A percentile compares a stretch with the other conserved stretches of the same genome.
These are phyloP conservation scores for Phialophora verrucosa DNA, from an alignment of 2,329 filamentous ascomycete genomes.

Conservation along the genomic window DNA sequence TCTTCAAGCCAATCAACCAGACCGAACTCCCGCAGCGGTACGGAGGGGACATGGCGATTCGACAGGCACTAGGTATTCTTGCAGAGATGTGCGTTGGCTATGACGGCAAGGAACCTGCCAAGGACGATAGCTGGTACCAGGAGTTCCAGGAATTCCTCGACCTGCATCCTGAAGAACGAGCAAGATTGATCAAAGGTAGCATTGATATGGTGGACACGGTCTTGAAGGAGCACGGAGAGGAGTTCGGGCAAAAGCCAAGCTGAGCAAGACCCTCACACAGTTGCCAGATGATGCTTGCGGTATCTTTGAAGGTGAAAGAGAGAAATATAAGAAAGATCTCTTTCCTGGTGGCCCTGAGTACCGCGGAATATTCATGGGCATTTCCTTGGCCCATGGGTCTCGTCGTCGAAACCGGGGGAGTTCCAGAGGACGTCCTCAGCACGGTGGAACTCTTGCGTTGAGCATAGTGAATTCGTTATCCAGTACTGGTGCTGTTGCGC, in stretches of 20 bases:
- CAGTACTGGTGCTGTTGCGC: background rate
- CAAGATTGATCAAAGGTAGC: slow-evolving; percentile 36
- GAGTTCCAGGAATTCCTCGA: slow-evolving; percentile 44
- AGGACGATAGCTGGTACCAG: slow-evolving; percentile 47
- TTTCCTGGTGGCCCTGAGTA: background rate
- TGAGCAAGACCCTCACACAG: background rate
- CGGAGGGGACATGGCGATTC: slow-evolving; percentile 36
- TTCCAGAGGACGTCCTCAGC: background rate
- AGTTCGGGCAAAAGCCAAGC: slow-evolving; percentile 17
- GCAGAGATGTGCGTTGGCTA: slow-evolving; percentile 40
- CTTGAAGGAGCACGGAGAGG: slow-evolving; percentile 29
- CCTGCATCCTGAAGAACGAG: slow-evolving; percentile 42
- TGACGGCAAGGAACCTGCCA: slow-evolving; percentile 38
- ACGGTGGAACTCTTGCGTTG: background rate
- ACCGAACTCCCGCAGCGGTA: slow-evolving; percentile 36
- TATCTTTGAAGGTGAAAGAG: background rate
- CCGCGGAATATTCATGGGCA: background rate
- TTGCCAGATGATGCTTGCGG: background rate
- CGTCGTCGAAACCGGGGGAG: background rate
- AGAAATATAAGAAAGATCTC: background rate
- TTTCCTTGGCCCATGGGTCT: background rate
- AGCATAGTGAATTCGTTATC: background rate
- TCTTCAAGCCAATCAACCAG: slow-evolving; percentile 38
- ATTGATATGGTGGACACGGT: slow-evolving; percentile 36
- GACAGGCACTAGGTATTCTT: slow-evolving; percentile 35